phyloP scores from a whole-genome alignment of 2,329 filamentous ascomycete species.

The Alternaria sp. region DNA sequence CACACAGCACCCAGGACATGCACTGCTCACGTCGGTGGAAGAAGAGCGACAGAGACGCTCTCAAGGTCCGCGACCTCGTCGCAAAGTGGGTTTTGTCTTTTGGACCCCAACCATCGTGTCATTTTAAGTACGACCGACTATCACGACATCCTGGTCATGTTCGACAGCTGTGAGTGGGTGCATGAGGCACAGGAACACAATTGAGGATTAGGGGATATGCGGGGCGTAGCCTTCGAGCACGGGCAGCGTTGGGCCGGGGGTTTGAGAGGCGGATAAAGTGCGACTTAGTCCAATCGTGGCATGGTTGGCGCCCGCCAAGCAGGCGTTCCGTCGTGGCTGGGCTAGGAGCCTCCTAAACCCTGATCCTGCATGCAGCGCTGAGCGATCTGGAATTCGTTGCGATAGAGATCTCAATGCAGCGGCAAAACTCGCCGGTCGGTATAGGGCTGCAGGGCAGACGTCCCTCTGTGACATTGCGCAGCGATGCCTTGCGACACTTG shows the following conservation, averaged over 20 bases:
- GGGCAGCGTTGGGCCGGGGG: background rate
- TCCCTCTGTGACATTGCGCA: background rate
- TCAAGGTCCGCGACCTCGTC: background rate
- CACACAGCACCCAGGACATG: background rate
- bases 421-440: background rate
- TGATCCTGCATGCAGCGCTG: background rate
- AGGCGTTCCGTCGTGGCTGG: background rate
- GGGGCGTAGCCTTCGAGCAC: background rate
- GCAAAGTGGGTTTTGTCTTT: background rate
- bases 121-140: background rate
- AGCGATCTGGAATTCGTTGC: background rate
- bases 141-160: background rate
- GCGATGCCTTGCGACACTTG: background rate
- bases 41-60: background rate
- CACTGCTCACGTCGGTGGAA: background rate
- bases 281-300: background rate
- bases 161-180: background rate
- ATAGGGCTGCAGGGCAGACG: background rate
- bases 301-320: conserved; percentile 1
- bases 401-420: background rate
- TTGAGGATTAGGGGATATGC: conserved; percentile 1
- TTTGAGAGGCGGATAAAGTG: background rate
- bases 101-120: conserved; percentile 5
- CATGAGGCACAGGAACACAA: background rate
- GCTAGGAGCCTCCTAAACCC: background rate